Conservation (phyloP, 441 rosid genomes). For the Dalechampia spathulata region DNA sequence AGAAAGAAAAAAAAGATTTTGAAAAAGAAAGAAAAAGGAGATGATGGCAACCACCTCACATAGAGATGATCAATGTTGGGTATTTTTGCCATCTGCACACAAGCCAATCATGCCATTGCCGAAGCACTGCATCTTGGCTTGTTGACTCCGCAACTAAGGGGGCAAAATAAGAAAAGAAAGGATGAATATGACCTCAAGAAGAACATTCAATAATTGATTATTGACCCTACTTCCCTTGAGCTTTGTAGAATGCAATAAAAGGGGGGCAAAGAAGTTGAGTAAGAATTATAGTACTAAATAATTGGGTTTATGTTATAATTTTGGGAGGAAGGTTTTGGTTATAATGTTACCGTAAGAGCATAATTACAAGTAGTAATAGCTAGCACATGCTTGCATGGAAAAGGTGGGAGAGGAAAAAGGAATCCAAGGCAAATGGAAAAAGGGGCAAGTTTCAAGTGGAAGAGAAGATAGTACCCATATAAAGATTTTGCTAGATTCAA, state of each 20-base stretch:
- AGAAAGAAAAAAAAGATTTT: slow-evolving; percentile 7
- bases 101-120: slow-evolving; percentile 33
- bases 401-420: slow-evolving; percentile 13
- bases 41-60: too few relatives aligned
- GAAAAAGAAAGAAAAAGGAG: too few relatives aligned
- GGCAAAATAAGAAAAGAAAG: too few relatives aligned
- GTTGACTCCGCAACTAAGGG: too few relatives aligned
- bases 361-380: slow-evolving; percentile 36
- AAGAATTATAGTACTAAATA: too few relatives aligned
- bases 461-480: too few relatives aligned
- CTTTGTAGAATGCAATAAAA: too few relatives aligned
- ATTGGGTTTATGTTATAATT: too few relatives aligned
- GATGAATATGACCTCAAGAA: slow-evolving; percentile 14
- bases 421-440: slow-evolving; percentile 19
- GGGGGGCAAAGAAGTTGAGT: too few relatives aligned
- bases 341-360: slow-evolving; percentile 20
- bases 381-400: slow-evolving; percentile 39
- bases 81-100: slow-evolving; percentile 1
- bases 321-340: slow-evolving; percentile 8
- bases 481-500: slow-evolving; percentile 8
- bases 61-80: too few relatives aligned
- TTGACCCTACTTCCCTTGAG: slow-evolving; percentile 20
- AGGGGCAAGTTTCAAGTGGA: background rate
- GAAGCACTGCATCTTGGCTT: slow-evolving; percentile 24
- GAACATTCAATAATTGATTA: slow-evolving; percentile 4